These are phyloP conservation scores for Trichocladium antarcticum DNA, from an alignment of 495 filamentous ascomycete genomes.

Conservation along the genomic window DNA sequence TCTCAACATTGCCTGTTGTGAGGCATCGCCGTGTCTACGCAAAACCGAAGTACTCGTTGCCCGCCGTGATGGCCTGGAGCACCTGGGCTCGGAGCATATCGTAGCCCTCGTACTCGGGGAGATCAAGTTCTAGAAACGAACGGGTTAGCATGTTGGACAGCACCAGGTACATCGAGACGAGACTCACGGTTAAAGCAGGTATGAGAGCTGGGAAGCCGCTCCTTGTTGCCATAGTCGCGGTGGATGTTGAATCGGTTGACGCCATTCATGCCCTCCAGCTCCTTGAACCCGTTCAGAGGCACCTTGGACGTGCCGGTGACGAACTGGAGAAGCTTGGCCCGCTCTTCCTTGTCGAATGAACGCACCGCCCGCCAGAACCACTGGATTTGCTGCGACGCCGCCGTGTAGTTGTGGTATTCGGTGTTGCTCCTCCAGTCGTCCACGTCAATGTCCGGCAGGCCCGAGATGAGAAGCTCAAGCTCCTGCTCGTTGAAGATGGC, in stretches of 20 bases:
- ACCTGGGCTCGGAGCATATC: constrained; percentile 77
- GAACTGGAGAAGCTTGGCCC: constrained; percentile 93
- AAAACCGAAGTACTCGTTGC: constrained; percentile 97
- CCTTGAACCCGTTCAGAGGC: constrained; percentile 96
- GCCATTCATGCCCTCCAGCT: constrained; percentile 98
- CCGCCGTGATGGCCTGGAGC: constrained; percentile 87
- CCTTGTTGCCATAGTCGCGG: constrained; percentile 95
- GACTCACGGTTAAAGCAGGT: constrained; percentile 99
- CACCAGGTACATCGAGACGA: neutral
- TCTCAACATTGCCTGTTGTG: neutral
- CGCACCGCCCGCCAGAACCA: constrained; percentile 99
- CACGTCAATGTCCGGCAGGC: constrained; percentile 90
- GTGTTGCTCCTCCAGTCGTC: constrained; percentile 99
- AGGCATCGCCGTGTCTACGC: constrained; percentile 46
- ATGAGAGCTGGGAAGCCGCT: constrained; percentile 88
- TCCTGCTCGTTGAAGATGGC: constrained; percentile 99
- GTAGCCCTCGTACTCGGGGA: constrained; percentile 97
- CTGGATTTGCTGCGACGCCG: constrained; percentile 91
- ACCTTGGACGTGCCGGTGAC: constrained; percentile 98
- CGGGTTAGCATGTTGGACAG: constrained; percentile 26
- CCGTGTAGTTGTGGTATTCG: constrained; percentile 95
- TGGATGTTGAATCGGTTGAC: constrained; percentile 98
- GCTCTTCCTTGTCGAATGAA: constrained; percentile 98
- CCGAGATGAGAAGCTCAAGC: constrained; percentile 91
- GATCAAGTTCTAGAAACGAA: constrained; percentile 68